Base-by-base conservation (phyloP, 2,329 filamentous ascomycete species). In the Rhynchosporium graminicola region DNA sequence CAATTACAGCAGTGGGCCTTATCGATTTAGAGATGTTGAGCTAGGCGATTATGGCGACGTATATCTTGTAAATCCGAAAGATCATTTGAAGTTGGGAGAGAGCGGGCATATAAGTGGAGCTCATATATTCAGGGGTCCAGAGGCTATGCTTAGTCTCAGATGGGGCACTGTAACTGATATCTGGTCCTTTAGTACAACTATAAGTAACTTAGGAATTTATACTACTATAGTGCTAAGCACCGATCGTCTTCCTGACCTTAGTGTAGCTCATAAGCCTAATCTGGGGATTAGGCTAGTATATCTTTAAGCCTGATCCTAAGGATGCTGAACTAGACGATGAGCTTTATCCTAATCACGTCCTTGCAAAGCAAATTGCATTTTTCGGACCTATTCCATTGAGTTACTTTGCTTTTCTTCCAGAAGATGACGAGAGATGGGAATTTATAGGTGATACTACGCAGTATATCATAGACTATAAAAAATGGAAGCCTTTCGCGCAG, bases 161-260 rank as follows among this genome's bases (percentile, higher is more conserved):
- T 69, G 65, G 67, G 63, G 66, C 9, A 64, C 64, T 57, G 62
- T 63, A 57, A 69, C 65, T 38, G 64, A 68, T 60, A 68, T 69
- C 43, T 68, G 74, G 67, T 69, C 65, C 20, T 63, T 68, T 55
- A 61, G 67, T 51, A 61, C 65, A 46, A 67, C 57, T 36, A 63
- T 65, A 56, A 63, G 64, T 61, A 15, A 43, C 46, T 50, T 56
- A 45, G 45, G 20, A 20, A 52, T 40, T 33, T 55, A 29, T 52
- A 31, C 43, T 10, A 51, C 20, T 45, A 26, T 31, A 20, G 45
- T 9, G 38, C 12, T 31, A 60, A 31, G 46, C n/a, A 48, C 33
- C 48, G 31, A 51, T 47, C 29, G 5, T 62, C 20, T 57, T 40
- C 40, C 50, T 62, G 28, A 63, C 59, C 46, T 47, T 57, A 40